These are phyloP conservation scores for Apiospora rasikravindrae DNA, from an alignment of 2,329 filamentous ascomycete species.

Conservation along the genomic window DNA sequence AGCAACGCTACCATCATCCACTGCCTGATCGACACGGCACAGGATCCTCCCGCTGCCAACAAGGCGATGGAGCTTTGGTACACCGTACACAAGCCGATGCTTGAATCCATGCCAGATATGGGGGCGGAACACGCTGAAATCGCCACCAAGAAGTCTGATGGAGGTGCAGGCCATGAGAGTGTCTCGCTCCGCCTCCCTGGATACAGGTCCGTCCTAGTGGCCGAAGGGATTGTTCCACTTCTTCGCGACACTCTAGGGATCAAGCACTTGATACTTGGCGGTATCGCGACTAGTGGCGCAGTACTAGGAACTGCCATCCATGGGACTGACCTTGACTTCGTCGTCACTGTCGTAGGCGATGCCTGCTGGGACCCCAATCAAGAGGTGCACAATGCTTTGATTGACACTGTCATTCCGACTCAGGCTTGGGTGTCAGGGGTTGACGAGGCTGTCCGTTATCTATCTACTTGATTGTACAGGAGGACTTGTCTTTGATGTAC, in stretches of 20 bases:
- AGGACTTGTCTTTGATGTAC: too few relatives aligned
- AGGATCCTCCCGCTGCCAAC: slow-evolving; percentile 22
- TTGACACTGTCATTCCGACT: background rate
- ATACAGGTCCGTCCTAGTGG: slow-evolving; percentile 22
- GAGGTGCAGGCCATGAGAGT: slow-evolving; percentile 15
- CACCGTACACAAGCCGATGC: slow-evolving; percentile 21
- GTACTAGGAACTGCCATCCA: slow-evolving; percentile 25
- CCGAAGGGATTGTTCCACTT: slow-evolving; percentile 22
- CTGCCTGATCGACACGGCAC: slow-evolving; percentile 23
- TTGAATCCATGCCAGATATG: slow-evolving; percentile 23
- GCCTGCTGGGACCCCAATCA: slow-evolving; percentile 27
- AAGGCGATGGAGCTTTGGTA: slow-evolving; percentile 25
- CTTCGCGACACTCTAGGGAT: slow-evolving; percentile 22
- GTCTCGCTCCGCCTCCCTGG: slow-evolving; percentile 20
- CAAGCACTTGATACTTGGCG: slow-evolving; percentile 24
- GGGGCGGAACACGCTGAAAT: slow-evolving; percentile 21
- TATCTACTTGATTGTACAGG: too few relatives aligned
- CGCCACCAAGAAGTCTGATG: background rate
- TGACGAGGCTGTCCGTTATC: background rate
- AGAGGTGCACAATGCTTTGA: background rate
- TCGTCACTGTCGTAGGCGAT: slow-evolving; percentile 27
- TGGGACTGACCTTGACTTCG: slow-evolving; percentile 26
- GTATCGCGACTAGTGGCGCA: slow-evolving; percentile 25
- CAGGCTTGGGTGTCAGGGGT: background rate
- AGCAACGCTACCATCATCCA: slow-evolving; percentile 28